Evolutionary conservation across 352 stramenopile genomes (phyloP).

Genomic region (Globisporangium abappressorium): DNA sequence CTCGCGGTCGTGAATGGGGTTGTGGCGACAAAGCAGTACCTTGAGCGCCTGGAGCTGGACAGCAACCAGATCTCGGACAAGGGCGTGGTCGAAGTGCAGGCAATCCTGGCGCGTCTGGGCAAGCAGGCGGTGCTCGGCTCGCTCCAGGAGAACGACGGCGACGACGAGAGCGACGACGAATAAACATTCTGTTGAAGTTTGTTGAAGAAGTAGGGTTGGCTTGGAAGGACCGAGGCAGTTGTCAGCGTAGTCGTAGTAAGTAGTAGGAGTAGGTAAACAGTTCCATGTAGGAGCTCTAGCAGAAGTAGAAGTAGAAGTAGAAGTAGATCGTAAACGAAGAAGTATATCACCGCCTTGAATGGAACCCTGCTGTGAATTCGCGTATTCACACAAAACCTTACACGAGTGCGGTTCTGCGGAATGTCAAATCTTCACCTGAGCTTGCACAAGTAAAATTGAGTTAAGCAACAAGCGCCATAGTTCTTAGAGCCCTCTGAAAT

Average conservation of each 20-base stretch:
- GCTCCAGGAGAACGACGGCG: constrained; percentile 82
- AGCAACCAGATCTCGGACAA: constrained; percentile 76
- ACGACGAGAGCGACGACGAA: constrained; percentile 55
- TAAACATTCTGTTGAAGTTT: constrained; percentile 2
- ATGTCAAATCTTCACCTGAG: too few species aligned
- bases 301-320: constrained; percentile 1
- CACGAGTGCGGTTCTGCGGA: too few species aligned
- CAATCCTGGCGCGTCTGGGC: constrained; percentile 37
- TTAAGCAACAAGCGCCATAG: too few species aligned
- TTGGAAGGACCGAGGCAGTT: background rate
- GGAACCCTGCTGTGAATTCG: background rate
- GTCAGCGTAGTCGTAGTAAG: background rate
- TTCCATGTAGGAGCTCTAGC: background rate
- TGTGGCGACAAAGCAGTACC: constrained; percentile 36
- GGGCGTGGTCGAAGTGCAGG: constrained; percentile 45
- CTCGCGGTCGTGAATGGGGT: constrained; percentile 48
- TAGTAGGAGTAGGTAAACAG: background rate
- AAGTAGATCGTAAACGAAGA: constrained; percentile 2
- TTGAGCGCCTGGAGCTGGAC: constrained; percentile 58
- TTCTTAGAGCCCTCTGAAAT: too few species aligned
- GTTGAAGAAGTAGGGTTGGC: background rate
- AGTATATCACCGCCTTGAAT: background rate
- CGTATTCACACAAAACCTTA: too few species aligned
- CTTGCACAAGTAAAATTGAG: too few species aligned
- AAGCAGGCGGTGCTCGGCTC: constrained; percentile 60